Evolutionary conservation across 495 filamentous ascomycete genomes (phyloP), one percentile per base, ranked within the genome.

Genomic region (Achaetomiella virescens): DNA sequence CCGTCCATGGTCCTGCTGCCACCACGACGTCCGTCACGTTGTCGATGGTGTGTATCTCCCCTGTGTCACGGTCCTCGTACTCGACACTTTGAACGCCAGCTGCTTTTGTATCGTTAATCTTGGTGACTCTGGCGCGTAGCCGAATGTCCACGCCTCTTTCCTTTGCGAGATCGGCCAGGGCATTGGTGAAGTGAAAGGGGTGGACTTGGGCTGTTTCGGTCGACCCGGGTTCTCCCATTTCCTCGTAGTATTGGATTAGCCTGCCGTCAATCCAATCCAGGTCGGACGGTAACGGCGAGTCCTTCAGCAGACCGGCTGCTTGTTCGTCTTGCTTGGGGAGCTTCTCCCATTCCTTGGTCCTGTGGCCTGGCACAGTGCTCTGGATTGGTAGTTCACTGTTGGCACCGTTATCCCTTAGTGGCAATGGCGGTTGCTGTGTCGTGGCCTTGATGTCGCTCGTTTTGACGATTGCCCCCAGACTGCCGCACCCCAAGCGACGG

Each of bases 1-100:
- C 77, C 0, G 91, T 96, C 93, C 93, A 98, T 2, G 93, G 93
- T 0, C 93, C 93, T 11, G 93, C 91, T 9, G 90, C 76, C 22
- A 98, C 73, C 25, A 97, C 76, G 2, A 95, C 79, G 63, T 90
- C 89, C 10, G 90, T 93, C 14, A 91, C 89, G 14, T 80, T 75
- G 43, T 90, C 74, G 1, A 88, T 86, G 20, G 75, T 74, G 17
- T 38, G 52, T 2, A 72, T 67, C 78, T 70, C 14, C 75, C 77
- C 4, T 78, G 82, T 43, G 17, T 41, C 24, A 10, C 86, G 89
- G 48, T 89, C 83, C 48, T 75, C 76, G 65, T 95, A 98, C 7
- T 84, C 86, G 43, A 97, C 81, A 11, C 80, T 83, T 57, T 82
- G 72, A 11, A 93, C 29, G 46, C 46, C 86, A 2, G 61, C 71